phyloP scores from a whole-genome alignment of 257 asterid species.

The Scutellaria minor region DNA sequence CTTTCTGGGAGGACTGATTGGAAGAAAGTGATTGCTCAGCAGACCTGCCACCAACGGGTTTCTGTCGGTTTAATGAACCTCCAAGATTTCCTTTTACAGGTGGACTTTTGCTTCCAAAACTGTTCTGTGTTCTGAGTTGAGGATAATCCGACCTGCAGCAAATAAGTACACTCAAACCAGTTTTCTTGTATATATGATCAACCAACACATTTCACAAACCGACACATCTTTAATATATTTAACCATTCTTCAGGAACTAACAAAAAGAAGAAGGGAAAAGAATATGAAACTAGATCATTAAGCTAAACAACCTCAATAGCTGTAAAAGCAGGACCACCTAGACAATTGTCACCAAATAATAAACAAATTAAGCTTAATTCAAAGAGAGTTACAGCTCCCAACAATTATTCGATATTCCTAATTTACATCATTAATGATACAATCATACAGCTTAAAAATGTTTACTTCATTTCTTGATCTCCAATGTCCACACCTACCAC shows the following conservation, averaged over 20 bases:
- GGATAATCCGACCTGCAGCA: slow-evolving; percentile 79
- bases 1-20: slow-evolving; percentile 55
- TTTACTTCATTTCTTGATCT: background rate
- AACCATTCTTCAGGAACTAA: background rate
- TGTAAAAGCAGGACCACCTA: background rate
- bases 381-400: background rate
- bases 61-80: slow-evolving; percentile 62
- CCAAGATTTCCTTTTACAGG: slow-evolving; percentile 62
- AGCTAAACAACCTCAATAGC: background rate
- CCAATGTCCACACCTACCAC: background rate
- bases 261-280: background rate
- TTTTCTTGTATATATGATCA: background rate
- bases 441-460: background rate
- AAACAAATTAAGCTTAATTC: background rate
- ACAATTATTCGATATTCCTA: background rate
- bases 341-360: background rate
- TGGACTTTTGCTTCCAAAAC: slow-evolving; percentile 67
- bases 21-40: slow-evolving; percentile 49
- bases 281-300: background rate
- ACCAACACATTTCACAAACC: background rate
- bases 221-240: background rate
- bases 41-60: slow-evolving; percentile 55
- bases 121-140: slow-evolving; percentile 64
- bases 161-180: slow-evolving; percentile 20
- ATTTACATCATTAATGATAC: background rate